These are phyloP conservation scores for Cotoneaster glaucophyllus DNA, from an alignment of 306 rosid species.

Conservation along the genomic window DNA sequence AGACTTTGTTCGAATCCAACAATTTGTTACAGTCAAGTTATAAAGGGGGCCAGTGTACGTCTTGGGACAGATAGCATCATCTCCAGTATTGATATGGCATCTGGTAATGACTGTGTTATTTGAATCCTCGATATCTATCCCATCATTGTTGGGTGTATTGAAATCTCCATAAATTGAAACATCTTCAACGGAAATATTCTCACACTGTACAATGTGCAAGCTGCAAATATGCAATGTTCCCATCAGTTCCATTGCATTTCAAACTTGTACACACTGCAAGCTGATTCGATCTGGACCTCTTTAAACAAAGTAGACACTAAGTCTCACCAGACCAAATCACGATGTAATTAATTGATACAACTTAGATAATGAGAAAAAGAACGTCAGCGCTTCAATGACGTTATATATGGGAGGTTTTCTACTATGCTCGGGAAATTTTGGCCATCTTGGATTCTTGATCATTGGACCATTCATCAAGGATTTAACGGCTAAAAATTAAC, in stretches of 20 bases:
- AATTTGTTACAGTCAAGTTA: conserved; percentile 59
- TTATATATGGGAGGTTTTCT: too few species aligned
- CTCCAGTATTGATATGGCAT: conserved; percentile 85
- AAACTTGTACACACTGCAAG: too few species aligned
- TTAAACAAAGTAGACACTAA: neutral
- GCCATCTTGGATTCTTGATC: too few species aligned
- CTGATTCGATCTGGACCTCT: too few species aligned
- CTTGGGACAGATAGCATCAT: conserved; percentile 93
- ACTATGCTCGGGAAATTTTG: too few species aligned
- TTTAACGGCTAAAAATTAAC: too few species aligned
- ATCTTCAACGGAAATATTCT: conserved; percentile 42
- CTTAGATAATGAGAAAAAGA: neutral
- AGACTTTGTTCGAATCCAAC: conserved; percentile 86
- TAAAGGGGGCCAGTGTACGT: conserved; percentile 59
- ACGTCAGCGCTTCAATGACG: neutral
- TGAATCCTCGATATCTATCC: conserved; percentile 92
- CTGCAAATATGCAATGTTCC: conserved; percentile 36
- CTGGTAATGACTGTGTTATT: conserved; percentile 66
- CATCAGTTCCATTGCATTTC: neutral
- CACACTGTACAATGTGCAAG: conserved; percentile 71
- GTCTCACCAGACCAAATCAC: neutral
- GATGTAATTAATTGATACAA: neutral
- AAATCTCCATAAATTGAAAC: conserved; percentile 77
- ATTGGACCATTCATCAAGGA: too few species aligned
- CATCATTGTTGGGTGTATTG: conserved; percentile 84